Evolutionary conservation across 2,329 filamentous ascomycete genomes (phyloP).

Genomic region (Mollisia scopiformis): DNA sequence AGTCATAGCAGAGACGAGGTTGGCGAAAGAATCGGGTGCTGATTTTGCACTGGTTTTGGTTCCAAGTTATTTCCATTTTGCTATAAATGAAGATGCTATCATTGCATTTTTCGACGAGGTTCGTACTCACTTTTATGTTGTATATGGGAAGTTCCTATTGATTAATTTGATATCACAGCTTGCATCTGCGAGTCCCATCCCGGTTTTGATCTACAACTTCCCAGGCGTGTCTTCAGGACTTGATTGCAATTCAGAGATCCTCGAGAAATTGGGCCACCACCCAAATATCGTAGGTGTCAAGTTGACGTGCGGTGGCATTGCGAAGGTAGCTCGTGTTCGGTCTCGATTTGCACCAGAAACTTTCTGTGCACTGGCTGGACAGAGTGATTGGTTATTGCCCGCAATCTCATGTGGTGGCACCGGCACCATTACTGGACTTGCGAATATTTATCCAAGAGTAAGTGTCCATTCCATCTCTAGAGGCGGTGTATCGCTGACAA

Average conservation of each 20-base stretch:
- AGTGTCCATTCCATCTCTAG: no score
- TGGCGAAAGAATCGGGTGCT: slow-evolving; percentile 42
- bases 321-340: slow-evolving; percentile 49
- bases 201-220: slow-evolving; percentile 51
- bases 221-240: slow-evolving; percentile 46
- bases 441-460: slow-evolving; percentile 17
- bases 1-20: slow-evolving; percentile 42
- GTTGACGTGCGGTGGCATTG: slow-evolving; percentile 42
- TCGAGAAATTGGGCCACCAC: slow-evolving; percentile 37
- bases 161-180: slow-evolving; percentile 20
- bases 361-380: slow-evolving; percentile 47
- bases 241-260: slow-evolving; percentile 45
- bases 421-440: slow-evolving; percentile 63
- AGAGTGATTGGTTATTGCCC: slow-evolving; percentile 68
- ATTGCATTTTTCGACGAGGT: slow-evolving; percentile 54
- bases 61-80: slow-evolving; percentile 44
- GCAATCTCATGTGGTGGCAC: slow-evolving; percentile 60
- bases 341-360: slow-evolving; percentile 52
- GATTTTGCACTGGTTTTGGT: slow-evolving; percentile 42
- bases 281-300: slow-evolving; percentile 42
- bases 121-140: not conserved
- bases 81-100: slow-evolving; percentile 49
- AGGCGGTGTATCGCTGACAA: no score
- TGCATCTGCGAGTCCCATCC: slow-evolving; percentile 42
- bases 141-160: slow-evolving; percentile 2